Percentiles rank a stretch among this genome's conserved stretches.
These are phyloP conservation scores for Metarhizium robertsii DNA, from an alignment of 2,329 filamentous ascomycete species.

Conservation along the genomic window DNA sequence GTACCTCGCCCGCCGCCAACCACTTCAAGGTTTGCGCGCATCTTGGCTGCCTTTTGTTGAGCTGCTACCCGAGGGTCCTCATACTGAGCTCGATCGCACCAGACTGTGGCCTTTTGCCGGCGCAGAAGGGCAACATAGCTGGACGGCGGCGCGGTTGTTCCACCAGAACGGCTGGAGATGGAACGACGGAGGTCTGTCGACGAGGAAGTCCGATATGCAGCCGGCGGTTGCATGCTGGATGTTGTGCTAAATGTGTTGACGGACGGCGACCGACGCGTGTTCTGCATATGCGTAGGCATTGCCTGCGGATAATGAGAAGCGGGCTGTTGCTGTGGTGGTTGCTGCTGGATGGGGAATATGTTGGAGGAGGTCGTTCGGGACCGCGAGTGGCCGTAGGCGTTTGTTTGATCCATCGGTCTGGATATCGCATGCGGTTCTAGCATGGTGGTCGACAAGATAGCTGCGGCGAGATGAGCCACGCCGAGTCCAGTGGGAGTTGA, in stretches of 20 bases:
- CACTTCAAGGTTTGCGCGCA: slow-evolving; percentile 76
- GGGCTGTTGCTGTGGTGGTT: slow-evolving; percentile 12
- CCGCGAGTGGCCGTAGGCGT: slow-evolving; percentile 42
- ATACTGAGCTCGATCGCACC: slow-evolving; percentile 90
- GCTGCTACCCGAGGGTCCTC: slow-evolving; percentile 80
- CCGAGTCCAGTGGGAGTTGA: background rate
- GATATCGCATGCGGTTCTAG: slow-evolving; percentile 22
- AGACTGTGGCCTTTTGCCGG: slow-evolving; percentile 95
- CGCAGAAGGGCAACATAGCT: slow-evolving; percentile 93
- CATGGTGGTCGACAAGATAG: slow-evolving; percentile 12
- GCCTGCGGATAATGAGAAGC: slow-evolving; percentile 6
- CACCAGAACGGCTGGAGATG: slow-evolving; percentile 67
- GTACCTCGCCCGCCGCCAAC: slow-evolving; percentile 47
- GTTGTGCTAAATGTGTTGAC: slow-evolving; percentile 62
- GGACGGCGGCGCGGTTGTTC: slow-evolving; percentile 43
- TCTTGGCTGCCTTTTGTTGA: slow-evolving; percentile 78
- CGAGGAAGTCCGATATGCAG: slow-evolving; percentile 46
- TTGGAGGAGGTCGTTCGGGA: slow-evolving; percentile 49
- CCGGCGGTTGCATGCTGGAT: slow-evolving; percentile 56
- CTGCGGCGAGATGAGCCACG: background rate
- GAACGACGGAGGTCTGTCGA: slow-evolving; percentile 60
- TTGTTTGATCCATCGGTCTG: slow-evolving; percentile 23
- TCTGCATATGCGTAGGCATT: slow-evolving; percentile 4
- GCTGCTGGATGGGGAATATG: slow-evolving; percentile 32
- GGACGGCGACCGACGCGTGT: slow-evolving; percentile 49